Evolutionary conservation across 306 rosid species (phyloP).

Genomic region (Medicago lupulina): DNA sequence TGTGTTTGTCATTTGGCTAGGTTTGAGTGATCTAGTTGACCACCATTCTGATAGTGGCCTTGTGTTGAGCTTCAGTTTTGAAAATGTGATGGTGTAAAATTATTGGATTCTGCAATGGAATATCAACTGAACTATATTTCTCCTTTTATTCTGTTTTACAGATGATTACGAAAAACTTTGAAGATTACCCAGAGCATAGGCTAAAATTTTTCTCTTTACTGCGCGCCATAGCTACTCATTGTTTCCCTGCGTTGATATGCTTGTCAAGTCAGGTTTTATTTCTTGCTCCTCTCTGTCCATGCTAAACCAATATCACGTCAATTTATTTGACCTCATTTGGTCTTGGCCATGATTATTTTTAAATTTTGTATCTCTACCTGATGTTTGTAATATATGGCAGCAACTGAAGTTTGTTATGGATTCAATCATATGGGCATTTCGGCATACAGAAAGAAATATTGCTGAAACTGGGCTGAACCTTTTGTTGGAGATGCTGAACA

Average conservation of each 20-base stretch:
- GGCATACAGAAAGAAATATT: slow-evolving; percentile 97
- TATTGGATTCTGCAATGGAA: slow-evolving; percentile 8
- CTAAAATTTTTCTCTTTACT: slow-evolving; percentile 95
- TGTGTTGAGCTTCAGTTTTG: neutral
- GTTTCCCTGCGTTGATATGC: slow-evolving; percentile 86
- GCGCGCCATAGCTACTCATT: slow-evolving; percentile 87
- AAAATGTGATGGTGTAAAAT: neutral
- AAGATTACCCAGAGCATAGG: slow-evolving; percentile 98
- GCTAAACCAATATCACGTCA: neutral
- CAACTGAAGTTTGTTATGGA: slow-evolving; percentile 98
- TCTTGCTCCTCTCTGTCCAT: slow-evolving; percentile 10
- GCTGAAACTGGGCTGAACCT: slow-evolving; percentile 92
- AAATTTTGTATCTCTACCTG: slow-evolving; percentile 24
- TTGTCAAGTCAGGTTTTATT: slow-evolving; percentile 83
- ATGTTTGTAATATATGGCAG: slow-evolving; percentile 53
- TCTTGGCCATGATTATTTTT: neutral
- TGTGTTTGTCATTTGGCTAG: slow-evolving; percentile 23
- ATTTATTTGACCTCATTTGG: slow-evolving; percentile 13
- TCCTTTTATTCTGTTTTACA: slow-evolving; percentile 40
- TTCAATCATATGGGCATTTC: slow-evolving; percentile 97
- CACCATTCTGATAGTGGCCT: neutral
- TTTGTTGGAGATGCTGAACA: slow-evolving; percentile 82
- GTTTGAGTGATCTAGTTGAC: slow-evolving; percentile 9
- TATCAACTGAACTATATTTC: neutral
- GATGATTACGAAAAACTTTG: slow-evolving; percentile 96